Evolutionary conservation across 495 filamentous ascomycete species (phyloP).

Genomic region (Penicillium turbatum): DNA sequence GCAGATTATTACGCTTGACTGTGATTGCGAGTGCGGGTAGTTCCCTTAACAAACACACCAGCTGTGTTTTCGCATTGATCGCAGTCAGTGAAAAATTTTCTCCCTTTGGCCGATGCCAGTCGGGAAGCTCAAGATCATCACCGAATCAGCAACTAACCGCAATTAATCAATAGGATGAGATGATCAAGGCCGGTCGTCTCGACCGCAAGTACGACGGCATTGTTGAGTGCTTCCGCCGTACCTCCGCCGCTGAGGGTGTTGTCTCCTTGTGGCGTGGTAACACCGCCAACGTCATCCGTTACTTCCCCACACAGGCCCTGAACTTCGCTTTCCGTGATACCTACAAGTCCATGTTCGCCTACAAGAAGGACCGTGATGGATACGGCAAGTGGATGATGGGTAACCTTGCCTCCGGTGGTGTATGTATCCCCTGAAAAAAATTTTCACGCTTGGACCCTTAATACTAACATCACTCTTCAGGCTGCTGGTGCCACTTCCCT

Average conservation of each 20-base stretch:
- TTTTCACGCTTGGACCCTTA: not conserved
- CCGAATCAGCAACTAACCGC: slow-evolving; percentile 15
- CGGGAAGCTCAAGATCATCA: not conserved
- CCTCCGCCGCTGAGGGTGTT: slow-evolving; percentile 70
- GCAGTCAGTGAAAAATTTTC: slow-evolving; percentile 3
- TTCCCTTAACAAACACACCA: not conserved
- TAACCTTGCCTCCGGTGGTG: slow-evolving; percentile 99
- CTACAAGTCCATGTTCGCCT: slow-evolving; percentile 99
- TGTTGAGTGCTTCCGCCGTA: slow-evolving; percentile 88
- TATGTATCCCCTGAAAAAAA: slow-evolving; percentile 47
- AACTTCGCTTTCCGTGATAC: slow-evolving; percentile 99
- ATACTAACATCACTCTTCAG: slow-evolving; percentile 45
- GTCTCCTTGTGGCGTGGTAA: slow-evolving; percentile 97
- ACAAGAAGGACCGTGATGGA: slow-evolving; percentile 99
- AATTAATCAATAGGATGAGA: slow-evolving; percentile 76
- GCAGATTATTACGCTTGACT: not conserved
- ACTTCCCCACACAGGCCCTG: slow-evolving; percentile 99
- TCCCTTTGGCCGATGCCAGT: slow-evolving; percentile 7
- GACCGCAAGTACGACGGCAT: slow-evolving; percentile 96
- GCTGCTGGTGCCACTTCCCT: slow-evolving; percentile 99
- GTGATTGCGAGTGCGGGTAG: not conserved
- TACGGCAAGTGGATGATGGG: slow-evolving; percentile 99
- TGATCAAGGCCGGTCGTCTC: slow-evolving; percentile 97
- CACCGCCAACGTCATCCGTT: slow-evolving; percentile 99
- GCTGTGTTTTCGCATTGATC: not conserved